Evolutionary conservation across 805 yeast genomes (phyloP).

Genomic region (Candida patagonica): DNA sequence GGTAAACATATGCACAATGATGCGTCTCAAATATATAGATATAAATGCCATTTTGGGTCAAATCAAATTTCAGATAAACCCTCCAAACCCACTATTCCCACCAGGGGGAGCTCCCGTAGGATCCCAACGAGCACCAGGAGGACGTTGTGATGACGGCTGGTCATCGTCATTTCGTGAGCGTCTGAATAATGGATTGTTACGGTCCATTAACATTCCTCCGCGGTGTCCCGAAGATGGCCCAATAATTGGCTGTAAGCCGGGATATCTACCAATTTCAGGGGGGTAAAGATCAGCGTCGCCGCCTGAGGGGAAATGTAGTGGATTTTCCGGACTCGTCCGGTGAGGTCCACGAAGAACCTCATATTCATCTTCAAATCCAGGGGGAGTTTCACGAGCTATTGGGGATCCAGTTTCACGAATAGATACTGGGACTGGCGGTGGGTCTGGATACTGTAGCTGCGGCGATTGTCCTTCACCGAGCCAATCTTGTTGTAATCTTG

Average conservation of each 20-base stretch:
- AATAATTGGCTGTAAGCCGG: slow-evolving; percentile 25
- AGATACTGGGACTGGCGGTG: background rate
- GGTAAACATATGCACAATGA: too few relatives aligned
- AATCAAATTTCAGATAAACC: too few relatives aligned
- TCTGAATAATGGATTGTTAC: slow-evolving; percentile 23
- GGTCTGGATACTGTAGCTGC: background rate
- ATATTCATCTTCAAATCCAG: slow-evolving; percentile 38
- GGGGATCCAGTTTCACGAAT: slow-evolving; percentile 4
- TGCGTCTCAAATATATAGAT: too few relatives aligned
- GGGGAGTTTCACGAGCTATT: slow-evolving; percentile 24
- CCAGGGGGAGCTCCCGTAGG: slow-evolving; percentile 28
- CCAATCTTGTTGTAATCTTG: too few relatives aligned
- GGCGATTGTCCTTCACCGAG: slow-evolving; percentile 1
- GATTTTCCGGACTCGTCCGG: slow-evolving; percentile 7
- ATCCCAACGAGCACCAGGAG: slow-evolving; percentile 34
- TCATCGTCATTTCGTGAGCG: slow-evolving; percentile 14
- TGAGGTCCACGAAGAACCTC: slow-evolving; percentile 18
- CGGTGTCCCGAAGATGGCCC: slow-evolving; percentile 10
- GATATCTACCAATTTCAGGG: slow-evolving; percentile 30
- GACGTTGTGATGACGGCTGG: slow-evolving; percentile 15
- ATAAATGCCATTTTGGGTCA: too few relatives aligned
- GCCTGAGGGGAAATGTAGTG: slow-evolving; percentile 20
- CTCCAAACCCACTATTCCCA: too few relatives aligned
- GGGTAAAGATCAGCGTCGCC: slow-evolving; percentile 33
- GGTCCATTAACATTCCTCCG: slow-evolving; percentile 29